These are phyloP conservation scores for Trichophyton simii DNA, from an alignment of 2,329 filamentous ascomycete genomes.

Conservation along the genomic window DNA sequence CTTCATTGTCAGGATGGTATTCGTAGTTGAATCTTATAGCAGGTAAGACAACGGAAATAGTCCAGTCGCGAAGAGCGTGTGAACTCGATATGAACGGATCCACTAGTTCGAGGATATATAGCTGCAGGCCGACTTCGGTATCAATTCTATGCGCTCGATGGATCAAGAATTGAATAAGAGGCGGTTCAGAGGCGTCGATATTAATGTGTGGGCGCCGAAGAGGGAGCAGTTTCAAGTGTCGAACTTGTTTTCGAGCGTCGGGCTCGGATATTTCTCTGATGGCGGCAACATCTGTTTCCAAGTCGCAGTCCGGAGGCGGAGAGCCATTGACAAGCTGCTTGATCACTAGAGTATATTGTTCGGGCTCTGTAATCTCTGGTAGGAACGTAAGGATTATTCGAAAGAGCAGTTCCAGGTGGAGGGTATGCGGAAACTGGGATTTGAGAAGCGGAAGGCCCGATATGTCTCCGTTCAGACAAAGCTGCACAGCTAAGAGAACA, in stretches of 20 bases:
- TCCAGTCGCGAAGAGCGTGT: slow-evolving; percentile 44
- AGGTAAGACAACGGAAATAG: slow-evolving; percentile 47
- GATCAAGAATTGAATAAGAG: slow-evolving; percentile 45
- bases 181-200: slow-evolving; percentile 33
- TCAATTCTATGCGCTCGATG: slow-evolving; percentile 50
- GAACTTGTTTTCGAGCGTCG: slow-evolving; percentile 41
- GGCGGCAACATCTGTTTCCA: slow-evolving; percentile 31
- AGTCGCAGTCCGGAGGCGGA: not conserved
- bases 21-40: slow-evolving; percentile 49
- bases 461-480: slow-evolving; percentile 44
- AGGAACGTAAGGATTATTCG: slow-evolving; percentile 50
- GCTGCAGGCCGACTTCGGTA: slow-evolving; percentile 44
- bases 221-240: slow-evolving; percentile 40
- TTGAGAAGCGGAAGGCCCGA: slow-evolving; percentile 40
- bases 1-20: slow-evolving; percentile 44
- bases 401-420: slow-evolving; percentile 43
- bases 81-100: slow-evolving; percentile 45
- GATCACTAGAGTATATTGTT: slow-evolving; percentile 37
- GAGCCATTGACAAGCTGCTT: slow-evolving; percentile 34
- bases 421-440: slow-evolving; percentile 34
- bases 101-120: slow-evolving; percentile 43
- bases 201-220: slow-evolving; percentile 36
- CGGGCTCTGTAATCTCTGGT: slow-evolving; percentile 45
- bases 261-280: slow-evolving; percentile 38
- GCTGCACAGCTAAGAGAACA: slow-evolving; percentile 45